A percentile compares a stretch with the other conserved stretches of the same genome.
phyloP scores from a whole-genome alignment of 1,284 basidiomycete species.

The Bondarzewia mesenterica region DNA sequence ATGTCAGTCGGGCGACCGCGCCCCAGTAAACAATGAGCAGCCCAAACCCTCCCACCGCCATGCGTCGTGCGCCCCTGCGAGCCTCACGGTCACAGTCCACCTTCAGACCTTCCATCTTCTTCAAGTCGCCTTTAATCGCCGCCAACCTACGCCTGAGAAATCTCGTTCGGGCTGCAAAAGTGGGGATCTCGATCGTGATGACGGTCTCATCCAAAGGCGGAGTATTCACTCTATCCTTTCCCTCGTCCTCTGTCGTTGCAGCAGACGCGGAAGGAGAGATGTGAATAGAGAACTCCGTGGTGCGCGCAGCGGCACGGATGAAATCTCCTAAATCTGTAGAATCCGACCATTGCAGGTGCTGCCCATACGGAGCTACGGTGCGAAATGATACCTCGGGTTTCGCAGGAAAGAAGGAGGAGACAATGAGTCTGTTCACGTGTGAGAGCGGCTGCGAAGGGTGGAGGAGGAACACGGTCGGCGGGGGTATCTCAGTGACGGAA shows the following conservation, averaged over 20 bases:
- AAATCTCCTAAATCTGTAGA: conserved; percentile 63
- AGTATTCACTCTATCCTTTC: conserved; percentile 1
- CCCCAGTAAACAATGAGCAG: conserved; percentile 58
- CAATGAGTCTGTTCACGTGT: conserved; percentile 45
- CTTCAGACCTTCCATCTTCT: conserved; percentile 46
- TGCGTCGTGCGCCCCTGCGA: conserved; percentile 42
- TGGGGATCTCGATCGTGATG: conserved; percentile 51
- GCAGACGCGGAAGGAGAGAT: conserved; percentile 19
- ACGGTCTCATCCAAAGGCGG: conserved; percentile 23
- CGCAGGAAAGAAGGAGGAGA: conserved; percentile 31
- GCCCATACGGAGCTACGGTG: conserved; percentile 29
- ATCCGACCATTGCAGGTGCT: conserved; percentile 49
- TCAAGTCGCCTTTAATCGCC: conserved; percentile 32
- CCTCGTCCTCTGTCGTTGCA: conserved; percentile 2
- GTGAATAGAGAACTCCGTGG: conserved; percentile 47
- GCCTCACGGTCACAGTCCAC: conserved; percentile 47
- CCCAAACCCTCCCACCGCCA: conserved; percentile 52
- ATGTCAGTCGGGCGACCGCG: conserved; percentile 53
- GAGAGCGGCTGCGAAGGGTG: conserved; percentile 55
- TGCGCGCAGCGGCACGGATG: conserved; percentile 51
- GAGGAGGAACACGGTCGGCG: conserved; percentile 50
- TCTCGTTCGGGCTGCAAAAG: conserved; percentile 53
- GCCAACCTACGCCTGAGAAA: conserved; percentile 47
- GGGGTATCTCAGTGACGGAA: conserved; percentile 12
- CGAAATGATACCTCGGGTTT: conserved; percentile 37